Conservation (phyloP, 345 rosid genomes). For the Gossypium stocksii region DNA sequence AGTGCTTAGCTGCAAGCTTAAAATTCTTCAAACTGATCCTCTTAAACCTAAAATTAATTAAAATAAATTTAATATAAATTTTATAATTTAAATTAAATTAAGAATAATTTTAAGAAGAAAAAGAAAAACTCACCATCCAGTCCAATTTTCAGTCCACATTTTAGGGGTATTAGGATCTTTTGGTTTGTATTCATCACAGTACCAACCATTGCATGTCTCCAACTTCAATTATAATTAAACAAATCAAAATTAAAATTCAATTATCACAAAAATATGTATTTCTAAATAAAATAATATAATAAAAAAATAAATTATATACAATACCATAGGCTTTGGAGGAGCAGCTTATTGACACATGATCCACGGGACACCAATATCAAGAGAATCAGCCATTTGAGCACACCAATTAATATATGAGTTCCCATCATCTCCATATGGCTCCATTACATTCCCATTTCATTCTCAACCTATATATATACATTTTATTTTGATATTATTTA, state of each 20-base stretch:
- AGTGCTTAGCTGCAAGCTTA: too few relatives aligned
- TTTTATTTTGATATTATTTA: not conserved
- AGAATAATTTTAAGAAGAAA: not conserved
- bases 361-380: slow-evolving; percentile 51
- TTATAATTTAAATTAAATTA: too few relatives aligned
- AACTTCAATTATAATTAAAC: slow-evolving; percentile 27
- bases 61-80: not conserved
- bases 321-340: slow-evolving; percentile 44
- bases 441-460: slow-evolving; percentile 35
- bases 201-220: slow-evolving; percentile 54
- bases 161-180: slow-evolving; percentile 40
- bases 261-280: too few relatives aligned
- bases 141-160: slow-evolving; percentile 74
- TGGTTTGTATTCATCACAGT: slow-evolving; percentile 44
- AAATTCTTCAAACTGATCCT: too few relatives aligned
- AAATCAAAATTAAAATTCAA: not conserved
- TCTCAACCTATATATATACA: slow-evolving; percentile 28
- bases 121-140: slow-evolving; percentile 44
- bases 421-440: slow-evolving; percentile 13
- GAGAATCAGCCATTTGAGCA: slow-evolving; percentile 36
- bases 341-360: slow-evolving; percentile 50
- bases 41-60: slow-evolving; percentile 39
- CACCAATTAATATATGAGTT: slow-evolving; percentile 23
- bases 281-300: too few relatives aligned
- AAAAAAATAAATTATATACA: too few relatives aligned